Evolutionary conservation across 805 yeast genomes (phyloP), one percentile per base, ranked within the genome.

Genomic region (Ogataea thermomethanolica): DNA sequence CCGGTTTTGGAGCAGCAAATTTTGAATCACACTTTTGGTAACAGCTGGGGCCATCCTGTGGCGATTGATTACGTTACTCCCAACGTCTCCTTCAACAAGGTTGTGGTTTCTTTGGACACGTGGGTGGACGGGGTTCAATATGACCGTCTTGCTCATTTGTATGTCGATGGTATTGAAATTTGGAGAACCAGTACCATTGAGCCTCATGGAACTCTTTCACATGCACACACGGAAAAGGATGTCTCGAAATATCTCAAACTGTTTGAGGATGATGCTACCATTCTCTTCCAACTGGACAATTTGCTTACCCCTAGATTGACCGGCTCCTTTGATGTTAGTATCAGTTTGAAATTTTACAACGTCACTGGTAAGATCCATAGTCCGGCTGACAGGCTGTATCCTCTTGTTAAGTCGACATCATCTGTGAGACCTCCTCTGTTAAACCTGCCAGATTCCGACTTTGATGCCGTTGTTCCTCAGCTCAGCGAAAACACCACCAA

Each of bases 131-230:
- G 85, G 7, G 71, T 76, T 10, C 88, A 81, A 55, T 79, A 76
- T 49, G 87, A 81, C 53, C 63, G 88, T 44, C 62, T 81, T 48
- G 79, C 79, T 12, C 82, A 81, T 56, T 66, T 85, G 33, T 81
- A 73, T 50, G 59, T 84, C 24, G 70, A 71, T 42, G 85, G 80
- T 24, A 67, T 72, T 11, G 84, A 84, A 47, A 65, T 87, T 28
- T 87, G 95, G 95, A 74, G 95, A 61, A 79, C 87, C 1, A 81
- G 91, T 2, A 88, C 95, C 2, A 79, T 84, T 11, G 95, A 87
- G 61, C 95, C 95, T 1, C 73, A 74, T 41, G 61, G 81, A 51
- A 56, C 54, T 10, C 50, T 63, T 2, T 72, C 74, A 8, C 74
- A 67, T 48, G 75, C 84, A 20, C 53, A 60, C 4, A 63, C 72